Evolutionary conservation across 202 grass and related monocot species (phyloP).

Genomic region (Zizania palustris): DNA sequence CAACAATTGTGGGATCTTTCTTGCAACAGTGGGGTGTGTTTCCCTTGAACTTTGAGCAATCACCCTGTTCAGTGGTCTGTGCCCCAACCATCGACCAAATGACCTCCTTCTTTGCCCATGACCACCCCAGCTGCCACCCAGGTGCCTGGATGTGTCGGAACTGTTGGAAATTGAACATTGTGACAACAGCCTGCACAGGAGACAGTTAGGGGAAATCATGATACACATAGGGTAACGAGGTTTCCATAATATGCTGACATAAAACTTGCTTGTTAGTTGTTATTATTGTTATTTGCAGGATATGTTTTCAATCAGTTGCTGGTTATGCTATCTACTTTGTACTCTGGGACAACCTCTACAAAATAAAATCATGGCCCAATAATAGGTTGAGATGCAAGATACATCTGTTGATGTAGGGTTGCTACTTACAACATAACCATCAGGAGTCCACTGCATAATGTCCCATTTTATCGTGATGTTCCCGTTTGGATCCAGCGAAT

Average conservation of each 20-base stretch:
- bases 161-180: constrained; percentile 92
- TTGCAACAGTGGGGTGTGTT: constrained; percentile 70
- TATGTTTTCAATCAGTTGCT: constrained; percentile 23
- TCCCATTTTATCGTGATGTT: constrained; percentile 99
- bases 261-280: constrained; percentile 6
- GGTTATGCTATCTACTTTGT: not conserved
- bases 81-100: constrained; percentile 96
- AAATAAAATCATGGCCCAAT: constrained; percentile 2
- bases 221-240: not conserved
- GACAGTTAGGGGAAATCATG: constrained; percentile 14
- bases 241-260: constrained; percentile 5
- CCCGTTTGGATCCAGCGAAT: constrained; percentile 86
- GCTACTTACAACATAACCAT: constrained; percentile 65
- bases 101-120: constrained; percentile 90
- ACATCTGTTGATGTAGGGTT: constrained; percentile 24
- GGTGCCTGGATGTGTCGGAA: constrained; percentile 84
- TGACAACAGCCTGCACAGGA: constrained; percentile 73
- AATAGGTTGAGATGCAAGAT: constrained; percentile 16
- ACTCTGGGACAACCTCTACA: constrained; percentile 23
- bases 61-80: constrained; percentile 81
- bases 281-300: not conserved
- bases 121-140: constrained; percentile 90
- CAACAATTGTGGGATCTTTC: constrained; percentile 66
- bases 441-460: constrained; percentile 86
- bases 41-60: constrained; percentile 83